Evolutionary conservation across 176 grass and related monocot species (phyloP).

Genomic region (Puya raimondii): DNA sequence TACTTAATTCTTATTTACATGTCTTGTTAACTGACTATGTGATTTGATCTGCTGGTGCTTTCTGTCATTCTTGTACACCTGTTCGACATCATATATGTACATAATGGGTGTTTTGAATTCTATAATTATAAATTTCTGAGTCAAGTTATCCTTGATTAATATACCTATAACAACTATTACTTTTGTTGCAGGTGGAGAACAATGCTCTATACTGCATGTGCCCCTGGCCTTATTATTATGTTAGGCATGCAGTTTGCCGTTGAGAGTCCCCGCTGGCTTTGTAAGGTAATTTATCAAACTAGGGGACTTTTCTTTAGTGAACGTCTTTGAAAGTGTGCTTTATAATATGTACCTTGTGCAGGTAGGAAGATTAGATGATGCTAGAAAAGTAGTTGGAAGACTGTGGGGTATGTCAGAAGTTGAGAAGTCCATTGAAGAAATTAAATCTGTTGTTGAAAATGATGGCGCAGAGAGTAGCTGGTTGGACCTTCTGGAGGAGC

Average conservation of each 20-base stretch:
- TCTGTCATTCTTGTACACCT: background rate
- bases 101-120: background rate
- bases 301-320: background rate
- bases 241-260: slow-evolving; percentile 93
- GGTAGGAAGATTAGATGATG: slow-evolving; percentile 83
- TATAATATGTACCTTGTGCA: slow-evolving; percentile 29
- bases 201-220: slow-evolving; percentile 88
- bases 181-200: slow-evolving; percentile 63
- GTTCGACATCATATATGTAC: background rate
- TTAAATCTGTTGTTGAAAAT: slow-evolving; percentile 51
- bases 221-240: slow-evolving; percentile 64
- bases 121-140: background rate
- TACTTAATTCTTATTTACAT: background rate
- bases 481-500: slow-evolving; percentile 70
- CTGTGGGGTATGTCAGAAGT: slow-evolving; percentile 72
- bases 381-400: slow-evolving; percentile 48
- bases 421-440: slow-evolving; percentile 77
- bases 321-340: background rate
- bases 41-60: background rate
- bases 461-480: slow-evolving; percentile 52
- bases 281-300: slow-evolving; percentile 46
- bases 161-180: slow-evolving; percentile 1
- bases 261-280: slow-evolving; percentile 92
- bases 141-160: background rate
- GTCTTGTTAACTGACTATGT: background rate